Conservation (phyloP, 176 grass and related monocot species). For the Elymus sibiricus region DNA sequence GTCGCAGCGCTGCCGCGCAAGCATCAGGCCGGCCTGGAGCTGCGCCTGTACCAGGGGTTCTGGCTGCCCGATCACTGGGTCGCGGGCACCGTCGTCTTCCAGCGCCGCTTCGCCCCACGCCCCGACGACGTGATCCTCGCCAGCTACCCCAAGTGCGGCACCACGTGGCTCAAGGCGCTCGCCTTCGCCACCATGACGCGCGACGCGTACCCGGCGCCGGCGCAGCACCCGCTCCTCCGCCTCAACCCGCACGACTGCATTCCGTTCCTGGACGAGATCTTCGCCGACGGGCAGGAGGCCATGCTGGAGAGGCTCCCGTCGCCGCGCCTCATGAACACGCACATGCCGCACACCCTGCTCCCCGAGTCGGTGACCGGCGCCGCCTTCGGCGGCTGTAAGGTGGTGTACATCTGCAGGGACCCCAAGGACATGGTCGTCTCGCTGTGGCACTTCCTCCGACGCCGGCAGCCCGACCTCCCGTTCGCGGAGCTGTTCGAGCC, state of each 20-base stretch:
- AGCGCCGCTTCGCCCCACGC: conserved; percentile 24
- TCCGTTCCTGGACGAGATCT: conserved; percentile 38
- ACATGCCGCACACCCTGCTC: conserved; percentile 42
- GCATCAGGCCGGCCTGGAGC: neutral
- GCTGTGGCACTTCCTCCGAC: conserved; percentile 22
- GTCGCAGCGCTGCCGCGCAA: conserved; percentile 16
- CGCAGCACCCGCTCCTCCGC: conserved; percentile 44
- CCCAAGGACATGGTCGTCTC: conserved; percentile 44
- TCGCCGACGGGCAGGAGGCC: neutral
- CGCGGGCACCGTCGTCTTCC: conserved; percentile 5
- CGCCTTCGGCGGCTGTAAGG: conserved; percentile 1
- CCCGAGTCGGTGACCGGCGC: conserved; percentile 1
- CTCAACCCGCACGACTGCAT: conserved; percentile 52
- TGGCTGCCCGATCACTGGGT: conserved; percentile 24
- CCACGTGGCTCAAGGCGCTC: conserved; percentile 26
- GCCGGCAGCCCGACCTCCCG: neutral
- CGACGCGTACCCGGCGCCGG: neutral
- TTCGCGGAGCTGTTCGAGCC: conserved; percentile 35
- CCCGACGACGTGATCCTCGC: conserved; percentile 36
- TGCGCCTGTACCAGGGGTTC: conserved; percentile 10
- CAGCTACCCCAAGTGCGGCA: conserved; percentile 48
- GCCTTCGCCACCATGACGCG: conserved; percentile 28
- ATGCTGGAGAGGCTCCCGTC: conserved; percentile 40
- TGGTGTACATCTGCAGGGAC: conserved; percentile 45
- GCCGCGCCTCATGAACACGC: conserved; percentile 51